Conservation (phyloP, 2,329 filamentous ascomycete genomes). For the Botrytis aclada region DNA sequence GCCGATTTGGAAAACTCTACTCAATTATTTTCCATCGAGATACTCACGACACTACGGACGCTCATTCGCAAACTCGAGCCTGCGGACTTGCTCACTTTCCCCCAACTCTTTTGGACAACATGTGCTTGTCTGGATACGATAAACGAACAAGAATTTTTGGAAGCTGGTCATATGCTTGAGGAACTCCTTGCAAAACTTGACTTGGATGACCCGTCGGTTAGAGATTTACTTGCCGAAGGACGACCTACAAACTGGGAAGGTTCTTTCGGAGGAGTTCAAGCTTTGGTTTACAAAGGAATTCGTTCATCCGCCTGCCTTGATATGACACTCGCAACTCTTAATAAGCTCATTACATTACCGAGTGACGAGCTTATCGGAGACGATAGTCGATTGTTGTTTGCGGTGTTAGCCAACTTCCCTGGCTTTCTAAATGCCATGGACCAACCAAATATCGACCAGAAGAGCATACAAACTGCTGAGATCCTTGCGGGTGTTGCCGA, state of each 20-base stretch:
- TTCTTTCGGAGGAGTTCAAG: constrained; percentile 79
- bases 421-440: constrained; percentile 80
- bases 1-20: constrained; percentile 93
- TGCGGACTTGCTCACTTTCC: constrained; percentile 79
- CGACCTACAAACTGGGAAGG: constrained; percentile 88
- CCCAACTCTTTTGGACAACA: constrained; percentile 96
- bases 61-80: constrained; percentile 82
- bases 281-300: constrained; percentile 85
- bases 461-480: constrained; percentile 61
- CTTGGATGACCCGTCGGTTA: constrained; percentile 65
- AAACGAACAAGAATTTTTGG: constrained; percentile 91
- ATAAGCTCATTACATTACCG: constrained; percentile 74
- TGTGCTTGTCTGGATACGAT: constrained; percentile 96
- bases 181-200: constrained; percentile 82
- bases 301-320: constrained; percentile 82
- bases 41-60: constrained; percentile 87
- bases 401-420: constrained; percentile 87
- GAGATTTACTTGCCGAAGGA: constrained; percentile 70
- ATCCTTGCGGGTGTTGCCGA: constrained; percentile 71
- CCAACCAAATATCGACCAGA: constrained; percentile 52
- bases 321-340: constrained; percentile 71
- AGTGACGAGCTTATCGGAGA: constrained; percentile 79
- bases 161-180: constrained; percentile 87
- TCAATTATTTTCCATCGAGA: constrained; percentile 96
- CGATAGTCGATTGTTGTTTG: constrained; percentile 77